phyloP scores from a whole-genome alignment of 169 alveolate species.

The Ichthyophthirius multifiliis region DNA sequence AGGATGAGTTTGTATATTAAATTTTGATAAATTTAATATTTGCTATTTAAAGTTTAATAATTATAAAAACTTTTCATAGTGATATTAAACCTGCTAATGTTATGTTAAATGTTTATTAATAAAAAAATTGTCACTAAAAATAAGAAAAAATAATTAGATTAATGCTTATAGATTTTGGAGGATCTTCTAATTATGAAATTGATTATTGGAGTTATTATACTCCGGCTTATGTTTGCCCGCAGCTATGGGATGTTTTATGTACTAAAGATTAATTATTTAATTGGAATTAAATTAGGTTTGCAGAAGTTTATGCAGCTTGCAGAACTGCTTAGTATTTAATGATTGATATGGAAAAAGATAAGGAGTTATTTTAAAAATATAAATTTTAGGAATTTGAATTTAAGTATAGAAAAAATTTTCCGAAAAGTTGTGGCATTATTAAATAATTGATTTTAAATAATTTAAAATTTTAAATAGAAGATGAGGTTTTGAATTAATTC shows the following conservation, averaged over 20 bases:
- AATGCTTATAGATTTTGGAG: not conserved
- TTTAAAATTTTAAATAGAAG: no score
- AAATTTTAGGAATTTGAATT: not conserved
- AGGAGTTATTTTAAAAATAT: not conserved
- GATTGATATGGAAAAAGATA: not conserved
- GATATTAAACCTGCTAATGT: not conserved
- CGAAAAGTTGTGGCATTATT: no score
- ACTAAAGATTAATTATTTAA: not conserved
- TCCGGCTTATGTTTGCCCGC: not conserved
- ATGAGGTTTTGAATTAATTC: no score
- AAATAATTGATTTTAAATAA: no score
- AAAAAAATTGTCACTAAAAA: not conserved
- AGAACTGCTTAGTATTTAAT: not conserved
- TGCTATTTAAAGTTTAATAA: not conserved
- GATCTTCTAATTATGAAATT: not conserved
- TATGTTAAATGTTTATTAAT: no score
- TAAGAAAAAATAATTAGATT: not conserved
- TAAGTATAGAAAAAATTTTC: not conserved
- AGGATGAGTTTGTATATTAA: not conserved
- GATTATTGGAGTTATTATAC: not conserved
- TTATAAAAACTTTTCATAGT: not conserved
- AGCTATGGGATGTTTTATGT: not conserved
- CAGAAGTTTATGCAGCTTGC: slow-evolving; percentile 10
- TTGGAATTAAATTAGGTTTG: not conserved
- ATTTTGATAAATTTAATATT: not conserved